These are phyloP conservation scores for Bondarzewia mesenterica DNA, from an alignment of 1,284 basidiomycete genomes.

Conservation along the genomic window DNA sequence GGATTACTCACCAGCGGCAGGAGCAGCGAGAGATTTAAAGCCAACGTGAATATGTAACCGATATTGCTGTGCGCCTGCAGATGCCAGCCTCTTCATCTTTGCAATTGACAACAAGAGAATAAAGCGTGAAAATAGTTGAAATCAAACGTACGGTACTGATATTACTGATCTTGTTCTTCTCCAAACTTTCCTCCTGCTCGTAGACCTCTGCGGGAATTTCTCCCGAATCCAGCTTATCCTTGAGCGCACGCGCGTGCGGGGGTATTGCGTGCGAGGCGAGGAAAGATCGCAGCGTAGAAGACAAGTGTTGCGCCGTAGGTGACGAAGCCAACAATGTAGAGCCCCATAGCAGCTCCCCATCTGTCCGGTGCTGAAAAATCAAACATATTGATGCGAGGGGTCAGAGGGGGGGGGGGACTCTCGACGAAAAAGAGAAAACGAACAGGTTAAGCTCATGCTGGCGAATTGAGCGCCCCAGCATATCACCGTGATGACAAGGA, in stretches of 20 bases:
- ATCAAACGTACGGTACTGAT: constrained; percentile 59
- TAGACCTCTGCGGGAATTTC: constrained; percentile 56
- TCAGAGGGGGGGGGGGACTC: not conserved
- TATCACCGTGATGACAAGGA: constrained; percentile 63
- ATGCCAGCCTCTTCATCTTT: not conserved
- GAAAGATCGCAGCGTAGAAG: constrained; percentile 80
- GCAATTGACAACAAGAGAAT: too few species aligned
- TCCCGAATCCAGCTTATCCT: constrained; percentile 50
- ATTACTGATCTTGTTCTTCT: constrained; percentile 82
- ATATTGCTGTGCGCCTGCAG: constrained; percentile 66
- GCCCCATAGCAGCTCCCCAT: constrained; percentile 69
- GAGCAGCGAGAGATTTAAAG: constrained; percentile 66
- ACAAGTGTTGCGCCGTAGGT: constrained; percentile 70
- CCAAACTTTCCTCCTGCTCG: constrained; percentile 68
- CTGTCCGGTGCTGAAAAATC: constrained; percentile 43
- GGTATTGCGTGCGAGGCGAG: constrained; percentile 76
- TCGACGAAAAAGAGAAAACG: constrained; percentile 18
- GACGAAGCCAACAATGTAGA: constrained; percentile 80
- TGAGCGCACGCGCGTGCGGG: constrained; percentile 52
- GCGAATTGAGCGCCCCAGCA: constrained; percentile 79
- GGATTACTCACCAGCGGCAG: constrained; percentile 59
- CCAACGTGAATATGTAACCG: constrained; percentile 61
- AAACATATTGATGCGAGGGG: not conserved
- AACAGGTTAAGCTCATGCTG: constrained; percentile 64
- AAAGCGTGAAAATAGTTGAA: not conserved